A percentile compares a stretch with the other conserved stretches of the same genome.
Conservation (phyloP, 441 rosid species). For the Francoa sonchifolia region DNA sequence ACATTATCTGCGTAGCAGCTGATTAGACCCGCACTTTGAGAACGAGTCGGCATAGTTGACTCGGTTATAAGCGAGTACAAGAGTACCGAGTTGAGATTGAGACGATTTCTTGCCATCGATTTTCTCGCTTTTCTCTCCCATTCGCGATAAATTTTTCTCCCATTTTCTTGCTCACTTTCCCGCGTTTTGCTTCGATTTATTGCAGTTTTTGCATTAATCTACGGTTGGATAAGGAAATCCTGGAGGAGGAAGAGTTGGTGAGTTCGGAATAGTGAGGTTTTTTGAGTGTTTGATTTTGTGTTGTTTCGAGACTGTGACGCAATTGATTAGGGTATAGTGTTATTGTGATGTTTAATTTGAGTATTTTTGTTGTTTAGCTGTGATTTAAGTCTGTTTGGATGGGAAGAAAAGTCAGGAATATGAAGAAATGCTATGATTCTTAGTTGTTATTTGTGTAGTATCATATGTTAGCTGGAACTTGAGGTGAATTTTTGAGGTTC, state of each 20-base stretch:
- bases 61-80: not conserved
- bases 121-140: not conserved
- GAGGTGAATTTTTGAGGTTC: not conserved
- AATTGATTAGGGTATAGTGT: too few relatives aligned
- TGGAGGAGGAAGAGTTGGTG: too few relatives aligned
- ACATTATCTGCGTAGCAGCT: slow-evolving; percentile 7
- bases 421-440: not conserved
- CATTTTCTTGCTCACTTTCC: slow-evolving; percentile 10
- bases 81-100: not conserved
- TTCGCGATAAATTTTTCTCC: slow-evolving; percentile 2
- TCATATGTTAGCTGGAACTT: too few relatives aligned
- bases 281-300: too few relatives aligned
- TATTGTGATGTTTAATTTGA: too few relatives aligned
- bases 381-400: too few relatives aligned
- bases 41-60: slow-evolving; percentile 29
- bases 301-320: too few relatives aligned
- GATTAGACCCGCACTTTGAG: slow-evolving; percentile 9
- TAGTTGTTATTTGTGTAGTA: not conserved
- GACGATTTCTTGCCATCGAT: not conserved
- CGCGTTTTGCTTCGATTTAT: not conserved
- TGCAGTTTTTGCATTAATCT: too few relatives aligned
- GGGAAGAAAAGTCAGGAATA: too few relatives aligned
- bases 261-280: too few relatives aligned
- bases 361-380: too few relatives aligned
- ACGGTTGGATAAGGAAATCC: too few relatives aligned